Conservation (phyloP, 2,329 filamentous ascomycete species). For the Hypoxylon sp. region DNA sequence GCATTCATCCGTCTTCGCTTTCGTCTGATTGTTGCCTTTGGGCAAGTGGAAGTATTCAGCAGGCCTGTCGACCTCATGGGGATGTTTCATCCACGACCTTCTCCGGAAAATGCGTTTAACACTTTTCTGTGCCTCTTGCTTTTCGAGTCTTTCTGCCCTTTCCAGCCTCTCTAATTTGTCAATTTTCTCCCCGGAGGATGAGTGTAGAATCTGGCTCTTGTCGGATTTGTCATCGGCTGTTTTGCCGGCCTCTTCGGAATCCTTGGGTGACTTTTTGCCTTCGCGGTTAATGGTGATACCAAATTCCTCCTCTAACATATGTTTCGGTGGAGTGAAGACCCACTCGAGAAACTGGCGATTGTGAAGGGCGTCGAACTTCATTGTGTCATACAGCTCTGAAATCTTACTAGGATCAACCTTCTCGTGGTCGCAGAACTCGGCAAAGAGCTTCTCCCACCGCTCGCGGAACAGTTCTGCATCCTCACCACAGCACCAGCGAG, state of each 20-base stretch:
- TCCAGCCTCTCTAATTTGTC: conserved; percentile 50
- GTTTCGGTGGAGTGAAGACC: conserved; percentile 90
- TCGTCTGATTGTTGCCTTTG: conserved; percentile 79
- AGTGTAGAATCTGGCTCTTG: conserved; percentile 53
- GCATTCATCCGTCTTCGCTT: conserved; percentile 85
- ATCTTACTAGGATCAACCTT: conserved; percentile 99
- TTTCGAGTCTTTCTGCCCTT: conserved; percentile 51
- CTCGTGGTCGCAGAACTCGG: conserved; percentile 95
- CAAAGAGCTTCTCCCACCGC: conserved; percentile 97
- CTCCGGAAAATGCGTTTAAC: conserved; percentile 71
- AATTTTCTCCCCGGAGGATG: conserved; percentile 48
- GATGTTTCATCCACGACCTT: conserved; percentile 71
- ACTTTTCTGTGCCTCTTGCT: conserved; percentile 54
- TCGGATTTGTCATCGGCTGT: conserved; percentile 61
- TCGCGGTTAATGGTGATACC: conserved; percentile 61
- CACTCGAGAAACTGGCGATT: conserved; percentile 97
- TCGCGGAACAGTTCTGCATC: conserved; percentile 95
- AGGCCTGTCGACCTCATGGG: conserved; percentile 69
- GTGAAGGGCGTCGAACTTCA: conserved; percentile 99
- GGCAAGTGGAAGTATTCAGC: conserved; percentile 93
- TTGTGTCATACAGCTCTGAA: conserved; percentile 97
- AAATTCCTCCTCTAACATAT: conserved; percentile 81
- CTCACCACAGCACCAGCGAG: conserved; percentile 96
- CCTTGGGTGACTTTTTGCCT: conserved; percentile 56
- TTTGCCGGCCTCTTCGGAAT: conserved; percentile 59